Evolutionary conservation across 78 protist genomes (phyloP), one percentile per base, ranked within the genome.

Genomic region (Chrysochromulina tobinii): DNA sequence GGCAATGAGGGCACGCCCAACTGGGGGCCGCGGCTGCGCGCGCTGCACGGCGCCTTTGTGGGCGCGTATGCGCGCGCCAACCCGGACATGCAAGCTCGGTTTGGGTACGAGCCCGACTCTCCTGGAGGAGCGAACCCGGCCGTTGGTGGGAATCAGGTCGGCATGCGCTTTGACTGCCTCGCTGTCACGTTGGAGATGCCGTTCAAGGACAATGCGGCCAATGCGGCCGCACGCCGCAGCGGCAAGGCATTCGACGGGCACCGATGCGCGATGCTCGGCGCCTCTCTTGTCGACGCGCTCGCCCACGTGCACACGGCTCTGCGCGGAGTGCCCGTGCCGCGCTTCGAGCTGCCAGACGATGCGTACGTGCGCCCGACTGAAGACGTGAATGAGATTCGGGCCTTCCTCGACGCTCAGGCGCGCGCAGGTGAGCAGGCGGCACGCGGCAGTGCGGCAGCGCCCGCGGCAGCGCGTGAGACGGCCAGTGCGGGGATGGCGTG

Each of bases 151-250:
- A n/a, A 54, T 51, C 88, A 83, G 48, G 21, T 83, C 18, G 68
- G 61, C 27, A 25, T 1, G 50, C 66, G 88, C 48, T 83, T 83
- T 38, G 88, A 58, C 88, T 83, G 88, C 51, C 68, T 83, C 68
- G 64, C 88, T 6, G 68, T 58, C 54, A 58, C 88, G 64, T 67
- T 83, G n/a, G 88, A 83, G 88, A 15, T 25, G 88, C 69, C 88
- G 15, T 83, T 23, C 88, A 83, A 83, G 48, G 88, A 83, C 48
- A 27, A 15, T 23, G 14, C 50, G 27, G 7, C 27, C 15, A 23
- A 8, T 11, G 67, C 88, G 27, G 88, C 6, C n/a, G 64, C 23
- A 12, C 64, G 64, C 23, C 64, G 64, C 64, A 12, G 64, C 64
- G 64, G 12, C 64, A 14, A 12, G 7, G 64, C 23, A 12, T 59